Conservation (phyloP, 768 basidiomycete species). For the Leccinum rimulosum region DNA sequence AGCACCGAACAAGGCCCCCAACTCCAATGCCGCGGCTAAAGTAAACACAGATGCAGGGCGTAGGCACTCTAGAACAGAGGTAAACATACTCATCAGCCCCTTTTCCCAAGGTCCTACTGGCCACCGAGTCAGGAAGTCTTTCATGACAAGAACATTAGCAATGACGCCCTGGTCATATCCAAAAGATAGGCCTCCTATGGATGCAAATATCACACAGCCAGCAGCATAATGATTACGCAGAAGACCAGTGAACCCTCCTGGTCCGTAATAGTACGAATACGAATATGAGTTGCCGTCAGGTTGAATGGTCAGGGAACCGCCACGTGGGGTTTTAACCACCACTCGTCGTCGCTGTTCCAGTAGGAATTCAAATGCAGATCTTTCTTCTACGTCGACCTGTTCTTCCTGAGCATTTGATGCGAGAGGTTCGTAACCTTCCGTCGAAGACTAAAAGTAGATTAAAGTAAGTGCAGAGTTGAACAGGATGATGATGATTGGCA, state of each 20-base stretch:
- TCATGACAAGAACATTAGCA: constrained; percentile 83
- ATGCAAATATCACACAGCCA: constrained; percentile 70
- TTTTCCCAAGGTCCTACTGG: constrained; percentile 70
- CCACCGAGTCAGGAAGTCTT: constrained; percentile 66
- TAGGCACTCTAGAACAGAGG: background rate
- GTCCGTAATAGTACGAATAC: constrained; percentile 74
- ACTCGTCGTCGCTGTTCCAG: constrained; percentile 18
- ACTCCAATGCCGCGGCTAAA: constrained; percentile 72
- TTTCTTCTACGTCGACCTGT: constrained; percentile 9
- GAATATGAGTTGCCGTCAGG: constrained; percentile 38
- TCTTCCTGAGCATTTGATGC: constrained; percentile 12
- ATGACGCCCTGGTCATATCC: constrained; percentile 88
- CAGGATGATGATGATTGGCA: background rate
- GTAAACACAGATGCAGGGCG: background rate
- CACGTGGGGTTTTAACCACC: constrained; percentile 24
- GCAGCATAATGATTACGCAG: constrained; percentile 62
- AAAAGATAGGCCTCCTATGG: constrained; percentile 74
- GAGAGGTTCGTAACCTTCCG: constrained; percentile 17
- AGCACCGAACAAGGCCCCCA: constrained; percentile 78
- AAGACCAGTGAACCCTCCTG: constrained; percentile 63
- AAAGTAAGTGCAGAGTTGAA: background rate
- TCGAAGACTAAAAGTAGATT: constrained; percentile 3
- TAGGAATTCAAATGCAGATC: constrained; percentile 13
- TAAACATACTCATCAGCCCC: constrained; percentile 68
- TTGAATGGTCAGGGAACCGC: constrained; percentile 26